phyloP scores from a whole-genome alignment of 345 rosid species.

The Iberis pinnata region DNA sequence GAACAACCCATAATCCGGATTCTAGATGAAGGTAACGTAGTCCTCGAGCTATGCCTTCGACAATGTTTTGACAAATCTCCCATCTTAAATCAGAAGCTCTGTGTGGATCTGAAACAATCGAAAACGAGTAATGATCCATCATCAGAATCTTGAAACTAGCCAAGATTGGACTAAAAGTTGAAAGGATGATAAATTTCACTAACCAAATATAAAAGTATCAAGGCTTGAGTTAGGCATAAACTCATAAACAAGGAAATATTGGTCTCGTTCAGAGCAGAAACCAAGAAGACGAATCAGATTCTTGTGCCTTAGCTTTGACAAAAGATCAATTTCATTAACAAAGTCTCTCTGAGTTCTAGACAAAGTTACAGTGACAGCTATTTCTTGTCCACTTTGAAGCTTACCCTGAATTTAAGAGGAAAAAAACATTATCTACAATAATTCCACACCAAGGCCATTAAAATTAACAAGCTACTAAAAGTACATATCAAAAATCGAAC shows the following conservation, averaged over 20 bases:
- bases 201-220: constrained; percentile 40
- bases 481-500: no score
- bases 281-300: constrained; percentile 54
- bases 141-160: no score
- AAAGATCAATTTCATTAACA: constrained; percentile 30
- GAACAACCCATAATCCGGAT: constrained; percentile 14
- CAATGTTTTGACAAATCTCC: constrained; percentile 21
- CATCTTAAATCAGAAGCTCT: constrained; percentile 17
- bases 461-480: no score
- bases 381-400: constrained; percentile 39
- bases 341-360: no score
- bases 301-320: constrained; percentile 47
- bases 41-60: constrained; percentile 26
- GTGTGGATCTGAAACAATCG: constrained; percentile 3
- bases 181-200: background rate
- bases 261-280: constrained; percentile 35
- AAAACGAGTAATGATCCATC: no score
- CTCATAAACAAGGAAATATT: constrained; percentile 47
- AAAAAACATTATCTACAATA: no score
- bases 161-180: no score
- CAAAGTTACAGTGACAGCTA: no score
- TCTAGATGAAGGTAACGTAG: constrained; percentile 20
- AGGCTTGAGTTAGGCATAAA: constrained; percentile 52
- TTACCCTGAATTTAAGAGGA: no score
- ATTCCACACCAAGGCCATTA: no score